phyloP scores from a whole-genome alignment of 257 asterid genomes.

The Ligustrum vulgare region DNA sequence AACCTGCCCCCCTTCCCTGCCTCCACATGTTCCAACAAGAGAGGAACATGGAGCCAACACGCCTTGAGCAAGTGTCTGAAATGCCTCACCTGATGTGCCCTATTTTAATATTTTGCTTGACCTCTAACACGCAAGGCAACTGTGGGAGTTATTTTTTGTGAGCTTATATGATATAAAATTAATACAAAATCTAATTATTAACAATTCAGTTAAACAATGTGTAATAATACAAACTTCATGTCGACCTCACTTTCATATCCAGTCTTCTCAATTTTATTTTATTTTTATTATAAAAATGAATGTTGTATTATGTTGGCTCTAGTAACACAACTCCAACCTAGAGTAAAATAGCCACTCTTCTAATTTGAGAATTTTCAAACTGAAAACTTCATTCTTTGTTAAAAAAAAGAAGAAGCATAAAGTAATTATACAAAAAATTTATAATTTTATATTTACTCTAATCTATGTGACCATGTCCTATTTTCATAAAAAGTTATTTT shows the following conservation, averaged over 20 bases:
- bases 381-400: neutral
- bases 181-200: neutral
- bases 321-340: neutral
- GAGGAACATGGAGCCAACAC: neutral
- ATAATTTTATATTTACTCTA: neutral
- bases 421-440: neutral
- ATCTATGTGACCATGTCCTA: neutral
- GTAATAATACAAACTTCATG: neutral
- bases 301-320: neutral
- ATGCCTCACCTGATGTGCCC: neutral
- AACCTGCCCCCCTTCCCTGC: too few species aligned
- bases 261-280: neutral
- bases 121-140: neutral
- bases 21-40: neutral
- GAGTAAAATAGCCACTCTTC: neutral
- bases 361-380: neutral
- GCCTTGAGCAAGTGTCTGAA: neutral
- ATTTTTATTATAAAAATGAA: too few species aligned
- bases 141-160: neutral
- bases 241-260: neutral
- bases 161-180: too few species aligned
- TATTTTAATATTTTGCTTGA: neutral
- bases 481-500: neutral
- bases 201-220: neutral
- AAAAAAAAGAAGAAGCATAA: neutral